Evolutionary conservation across 2,329 filamentous ascomycete species (phyloP).

Genomic region (Lachnellula cervina): DNA sequence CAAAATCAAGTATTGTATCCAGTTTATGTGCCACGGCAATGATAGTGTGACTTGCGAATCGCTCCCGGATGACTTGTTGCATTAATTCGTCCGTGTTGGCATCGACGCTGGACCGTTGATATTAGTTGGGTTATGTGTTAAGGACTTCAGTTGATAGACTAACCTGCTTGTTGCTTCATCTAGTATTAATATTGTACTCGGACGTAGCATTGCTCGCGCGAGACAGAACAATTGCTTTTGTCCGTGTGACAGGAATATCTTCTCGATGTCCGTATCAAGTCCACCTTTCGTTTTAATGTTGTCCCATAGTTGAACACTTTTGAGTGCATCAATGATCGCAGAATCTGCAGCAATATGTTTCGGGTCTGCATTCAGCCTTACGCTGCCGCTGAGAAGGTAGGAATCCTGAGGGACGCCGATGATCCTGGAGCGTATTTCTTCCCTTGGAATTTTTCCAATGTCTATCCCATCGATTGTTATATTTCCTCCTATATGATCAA

Average conservation of each 20-base stretch:
- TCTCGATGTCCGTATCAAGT: conserved; percentile 24
- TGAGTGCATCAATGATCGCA: conserved; percentile 40
- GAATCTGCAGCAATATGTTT: conserved; percentile 32
- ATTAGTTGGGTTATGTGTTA: not conserved
- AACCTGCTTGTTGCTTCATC: conserved; percentile 29
- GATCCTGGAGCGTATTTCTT: conserved; percentile 39
- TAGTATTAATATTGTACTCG: conserved; percentile 32
- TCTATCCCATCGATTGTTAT: conserved; percentile 46
- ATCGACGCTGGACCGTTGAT: conserved; percentile 27
- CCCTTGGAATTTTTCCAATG: conserved; percentile 38
- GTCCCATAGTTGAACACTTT: conserved; percentile 41
- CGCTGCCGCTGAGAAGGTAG: conserved; percentile 42
- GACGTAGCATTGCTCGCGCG: conserved; percentile 40
- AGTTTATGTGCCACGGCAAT: conserved; percentile 23
- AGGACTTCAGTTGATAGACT: not conserved
- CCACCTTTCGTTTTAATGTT: conserved; percentile 36
- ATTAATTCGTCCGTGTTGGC: conserved; percentile 51
- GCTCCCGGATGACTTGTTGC: conserved; percentile 45
- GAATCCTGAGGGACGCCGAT: conserved; percentile 43
- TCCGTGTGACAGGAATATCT: conserved; percentile 59
- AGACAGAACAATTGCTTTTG: conserved; percentile 46
- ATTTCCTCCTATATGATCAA: conserved; percentile 37
- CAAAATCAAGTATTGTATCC: conserved; percentile 39
- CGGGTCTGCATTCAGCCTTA: conserved; percentile 47
- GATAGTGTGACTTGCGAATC: conserved; percentile 48